Base-by-base conservation (phyloP, 768 basidiomycete species). In the Rhodotorula paludigena region DNA sequence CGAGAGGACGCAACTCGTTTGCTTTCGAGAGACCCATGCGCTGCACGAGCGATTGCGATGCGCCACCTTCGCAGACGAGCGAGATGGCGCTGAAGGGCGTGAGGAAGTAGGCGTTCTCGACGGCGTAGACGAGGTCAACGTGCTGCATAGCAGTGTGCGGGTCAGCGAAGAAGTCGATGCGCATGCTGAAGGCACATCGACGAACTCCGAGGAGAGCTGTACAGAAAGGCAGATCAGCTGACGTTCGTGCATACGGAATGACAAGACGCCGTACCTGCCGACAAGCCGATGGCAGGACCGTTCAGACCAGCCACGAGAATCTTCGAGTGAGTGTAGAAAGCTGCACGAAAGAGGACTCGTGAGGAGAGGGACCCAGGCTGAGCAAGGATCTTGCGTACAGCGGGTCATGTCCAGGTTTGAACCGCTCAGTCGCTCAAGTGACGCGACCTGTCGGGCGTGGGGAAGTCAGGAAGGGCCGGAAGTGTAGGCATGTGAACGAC, bases 21-120 rank as follows among this genome's bases (percentile, higher is more conserved):
- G 87, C 87, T 71, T 83, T 84, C 21, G 83, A 82, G 21, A 53
- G 48, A 86, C 87, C 71, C 66, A 72, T 85, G 75, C 84, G 79
- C 68, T 87, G 87, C 36, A 84, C 80, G 70, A 89, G 88, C 63
- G 79, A 84, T 38, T 85, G 86, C 61, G 86, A 88, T 8, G 87
- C 82, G 14, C 87, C 87, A 9, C 84, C 87, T 73, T 89, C 88
- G 3, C 84, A 80, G 49, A 85, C 81, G 54, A 89, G 82, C 15
- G 86, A 87, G 30, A 89, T 76, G 71, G 87, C 86, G 0, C 86
- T 82, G 74, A 89, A 89, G 0, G 86, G 87, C 1, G 85, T 81
- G 42, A 84, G 83, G 8, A 89, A 76, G 84, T 85, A 89, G 0
- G 80, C 82, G 63, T 81, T 79, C 4, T 85, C 84, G 66, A 88